Evolutionary conservation across 116 monocot genomes (phyloP).

Genomic region (Phalaenopsis hybrid): DNA sequence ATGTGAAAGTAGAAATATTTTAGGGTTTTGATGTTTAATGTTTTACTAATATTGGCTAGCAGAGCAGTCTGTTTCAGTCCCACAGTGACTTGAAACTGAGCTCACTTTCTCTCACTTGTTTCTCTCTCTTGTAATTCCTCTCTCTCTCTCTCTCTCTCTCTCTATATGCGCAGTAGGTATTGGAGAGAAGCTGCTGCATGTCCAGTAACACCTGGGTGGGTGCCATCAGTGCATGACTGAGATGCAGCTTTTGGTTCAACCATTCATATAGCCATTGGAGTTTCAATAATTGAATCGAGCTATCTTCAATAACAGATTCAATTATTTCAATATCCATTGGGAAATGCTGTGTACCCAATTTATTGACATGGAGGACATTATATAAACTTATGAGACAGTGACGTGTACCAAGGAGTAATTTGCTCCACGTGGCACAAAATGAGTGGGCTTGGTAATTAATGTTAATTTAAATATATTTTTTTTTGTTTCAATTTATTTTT

Average conservation of each 20-base stretch:
- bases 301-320: background rate
- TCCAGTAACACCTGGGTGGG: conserved; percentile 10
- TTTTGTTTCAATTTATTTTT: no score
- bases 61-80: conserved; percentile 1
- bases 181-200: conserved; percentile 6
- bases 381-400: no score
- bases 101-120: background rate
- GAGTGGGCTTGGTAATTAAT: no score
- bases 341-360: no score
- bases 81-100: background rate
- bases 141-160: background rate
- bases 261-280: background rate
- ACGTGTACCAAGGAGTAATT: no score
- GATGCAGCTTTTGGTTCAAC: conserved; percentile 11
- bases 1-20: conserved; percentile 5
- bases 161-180: background rate
- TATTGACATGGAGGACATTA: no score
- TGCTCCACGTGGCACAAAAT: no score
- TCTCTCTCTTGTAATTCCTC: background rate
- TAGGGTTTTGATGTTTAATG: conserved; percentile 7
- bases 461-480: no score
- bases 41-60: conserved; percentile 3
- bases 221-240: conserved; percentile 11
- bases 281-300: conserved; percentile 9
- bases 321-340: no score